Base-by-base conservation (phyloP, 2,329 filamentous ascomycete species). In the Paracorniculantispora psalliotae region DNA sequence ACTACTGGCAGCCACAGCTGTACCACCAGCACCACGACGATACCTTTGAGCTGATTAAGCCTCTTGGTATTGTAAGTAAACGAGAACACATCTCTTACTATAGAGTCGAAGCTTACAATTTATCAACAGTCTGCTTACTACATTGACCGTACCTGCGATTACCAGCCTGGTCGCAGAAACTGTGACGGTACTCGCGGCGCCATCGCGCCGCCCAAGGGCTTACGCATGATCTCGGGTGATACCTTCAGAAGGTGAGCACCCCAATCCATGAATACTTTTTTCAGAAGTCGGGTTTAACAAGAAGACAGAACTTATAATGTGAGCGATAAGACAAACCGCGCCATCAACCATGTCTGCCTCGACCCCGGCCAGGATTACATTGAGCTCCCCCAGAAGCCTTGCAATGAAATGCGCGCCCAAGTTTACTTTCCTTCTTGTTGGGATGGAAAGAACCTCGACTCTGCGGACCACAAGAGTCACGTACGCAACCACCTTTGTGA, bases 1-100 rank as follows among this genome's bases (percentile, higher is more conserved):
- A 84, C 66, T 90, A 90, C 72, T 90, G 87, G 87, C 82, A 82
- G 15, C 86, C 87, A 0, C 77, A 77, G 61, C 72, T 89, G 1
- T 74, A 72, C 63, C 76, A 75, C 59, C 72, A 80, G 60, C 76
- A 79, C 48, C 66, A 78, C 49, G 80, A 86, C 66, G 84, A 84
- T n/a, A 81, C 74, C 57, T 84, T 87, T 35, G 71, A 73, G 63
- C 65, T 69, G 15, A 72, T 77, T 10, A 53, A 66, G 2, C 72
- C 68, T 57, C 64, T 67, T 44, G 67, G 68, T 26, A 66, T 62
- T 51, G 68, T 68, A 56, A 57, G 67, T 63, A 3, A 23, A 19
- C 8, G 2, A 26, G 28, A 13, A 28, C 6, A 12, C 17, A n/a
- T 3, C 6, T 23, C 1, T 13, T n/a, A 6, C 1, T 1, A 39